phyloP scores from a whole-genome alignment of 2,329 filamentous ascomycete genomes.

The Xylaria sp. region DNA sequence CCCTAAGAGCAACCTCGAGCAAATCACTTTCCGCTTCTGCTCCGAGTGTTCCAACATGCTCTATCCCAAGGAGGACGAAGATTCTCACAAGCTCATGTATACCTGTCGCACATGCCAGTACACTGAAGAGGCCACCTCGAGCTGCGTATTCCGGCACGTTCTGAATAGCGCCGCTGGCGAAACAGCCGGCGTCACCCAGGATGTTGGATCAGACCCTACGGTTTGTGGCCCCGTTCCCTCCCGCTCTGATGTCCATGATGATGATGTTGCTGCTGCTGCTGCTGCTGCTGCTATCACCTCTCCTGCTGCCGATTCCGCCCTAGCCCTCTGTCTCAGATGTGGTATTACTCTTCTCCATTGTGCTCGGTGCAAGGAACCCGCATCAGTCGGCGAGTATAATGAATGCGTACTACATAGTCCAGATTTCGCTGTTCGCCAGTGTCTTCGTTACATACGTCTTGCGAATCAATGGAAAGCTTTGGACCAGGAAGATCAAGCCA shows the following conservation, averaged over 20 bases:
- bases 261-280: conserved; percentile 34
- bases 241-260: conserved; percentile 34
- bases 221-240: conserved; percentile 74
- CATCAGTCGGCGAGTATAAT: conserved; percentile 48
- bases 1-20: conserved; percentile 70
- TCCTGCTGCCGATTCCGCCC: conserved; percentile 34
- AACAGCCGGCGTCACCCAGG: conserved; percentile 96
- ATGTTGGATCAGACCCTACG: conserved; percentile 97
- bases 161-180: conserved; percentile 92
- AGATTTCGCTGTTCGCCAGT: conserved; percentile 41
- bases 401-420: conserved; percentile 40
- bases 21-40: conserved; percentile 97
- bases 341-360: conserved; percentile 50
- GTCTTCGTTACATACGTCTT: conserved; percentile 38
- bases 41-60: conserved; percentile 99
- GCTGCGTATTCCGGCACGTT: conserved; percentile 95
- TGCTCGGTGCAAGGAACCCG: conserved; percentile 46
- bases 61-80: conserved; percentile 93
- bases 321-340: conserved; percentile 50
- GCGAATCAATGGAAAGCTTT: conserved; percentile 42
- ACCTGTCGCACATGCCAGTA: conserved; percentile 96
- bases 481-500: conserved; percentile 39
- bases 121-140: conserved; percentile 84
- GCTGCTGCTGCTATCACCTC: conserved; percentile 38
- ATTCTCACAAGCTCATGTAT: conserved; percentile 87